Evolutionary conservation across 2,329 filamentous ascomycete genomes (phyloP).

Genomic region (Paecilomyces niveus): DNA sequence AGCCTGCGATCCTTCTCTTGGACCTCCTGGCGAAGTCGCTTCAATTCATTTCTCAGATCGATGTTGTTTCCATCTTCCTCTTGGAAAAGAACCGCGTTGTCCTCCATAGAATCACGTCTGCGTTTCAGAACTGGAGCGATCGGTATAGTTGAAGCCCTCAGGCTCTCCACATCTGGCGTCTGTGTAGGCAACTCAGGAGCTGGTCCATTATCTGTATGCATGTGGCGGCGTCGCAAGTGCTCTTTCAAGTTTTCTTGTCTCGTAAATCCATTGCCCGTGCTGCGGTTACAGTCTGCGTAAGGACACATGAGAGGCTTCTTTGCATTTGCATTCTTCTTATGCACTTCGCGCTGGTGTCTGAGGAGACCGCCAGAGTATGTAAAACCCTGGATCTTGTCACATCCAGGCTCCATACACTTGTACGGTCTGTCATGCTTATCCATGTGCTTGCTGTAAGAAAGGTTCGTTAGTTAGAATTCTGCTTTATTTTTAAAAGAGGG

Average conservation of each 20-base stretch:
- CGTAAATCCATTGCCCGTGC: slow-evolving; percentile 82
- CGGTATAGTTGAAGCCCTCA: slow-evolving; percentile 20
- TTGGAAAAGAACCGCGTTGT: slow-evolving; percentile 14
- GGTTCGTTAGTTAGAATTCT: neutral
- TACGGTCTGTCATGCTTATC: slow-evolving; percentile 95
- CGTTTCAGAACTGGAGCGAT: slow-evolving; percentile 24
- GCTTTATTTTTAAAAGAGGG: slow-evolving; percentile 15
- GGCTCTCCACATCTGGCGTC: slow-evolving; percentile 22
- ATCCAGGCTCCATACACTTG: slow-evolving; percentile 72
- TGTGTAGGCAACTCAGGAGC: slow-evolving; percentile 23
- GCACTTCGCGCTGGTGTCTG: slow-evolving; percentile 87
- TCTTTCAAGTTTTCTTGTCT: slow-evolving; percentile 91
- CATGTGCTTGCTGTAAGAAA: slow-evolving; percentile 75
- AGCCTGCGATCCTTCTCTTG: slow-evolving; percentile 46
- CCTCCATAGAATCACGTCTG: slow-evolving; percentile 25
- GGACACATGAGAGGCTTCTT: slow-evolving; percentile 85
- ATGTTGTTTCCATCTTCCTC: slow-evolving; percentile 37
- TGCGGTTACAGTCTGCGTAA: slow-evolving; percentile 79
- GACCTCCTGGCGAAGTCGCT: slow-evolving; percentile 60
- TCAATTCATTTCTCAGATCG: slow-evolving; percentile 56
- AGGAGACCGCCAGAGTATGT: slow-evolving; percentile 89
- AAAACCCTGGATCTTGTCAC: slow-evolving; percentile 87
- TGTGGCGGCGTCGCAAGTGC: slow-evolving; percentile 85
- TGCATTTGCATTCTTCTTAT: slow-evolving; percentile 80
- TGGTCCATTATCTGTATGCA: slow-evolving; percentile 35